These are phyloP conservation scores for Hibiscus trionum DNA, from an alignment of 345 rosid genomes.

Conservation along the genomic window DNA sequence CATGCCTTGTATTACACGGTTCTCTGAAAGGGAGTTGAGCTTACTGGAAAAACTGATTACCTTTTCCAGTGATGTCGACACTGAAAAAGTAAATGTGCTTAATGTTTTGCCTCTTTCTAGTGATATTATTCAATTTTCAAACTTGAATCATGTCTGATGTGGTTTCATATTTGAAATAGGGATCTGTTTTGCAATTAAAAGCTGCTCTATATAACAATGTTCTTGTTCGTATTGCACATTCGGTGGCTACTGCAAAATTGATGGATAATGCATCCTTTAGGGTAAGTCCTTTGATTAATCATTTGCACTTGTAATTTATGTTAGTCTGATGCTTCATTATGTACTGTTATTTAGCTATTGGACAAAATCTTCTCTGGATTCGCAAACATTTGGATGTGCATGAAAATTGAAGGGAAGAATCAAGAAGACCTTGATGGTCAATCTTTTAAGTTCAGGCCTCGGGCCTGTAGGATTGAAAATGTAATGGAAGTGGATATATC, in stretches of 20 bases:
- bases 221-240: constrained; percentile 56
- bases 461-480: constrained; percentile 61
- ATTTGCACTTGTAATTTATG: background rate
- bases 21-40: constrained; percentile 35
- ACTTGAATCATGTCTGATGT: constrained; percentile 2
- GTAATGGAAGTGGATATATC: constrained; percentile 72
- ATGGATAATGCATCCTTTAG: constrained; percentile 58
- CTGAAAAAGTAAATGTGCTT: constrained; percentile 36
- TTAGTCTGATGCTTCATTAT: constrained; percentile 19
- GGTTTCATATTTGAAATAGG: constrained; percentile 29
- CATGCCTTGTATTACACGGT: constrained; percentile 31
- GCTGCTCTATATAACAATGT: constrained; percentile 46
- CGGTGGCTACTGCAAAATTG: constrained; percentile 40
- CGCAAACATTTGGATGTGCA: constrained; percentile 66
- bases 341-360: constrained; percentile 43
- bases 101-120: background rate
- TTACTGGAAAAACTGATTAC: constrained; percentile 63
- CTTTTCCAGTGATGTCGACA: constrained; percentile 28
- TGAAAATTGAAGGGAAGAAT: constrained; percentile 57
- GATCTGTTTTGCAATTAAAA: constrained; percentile 45
- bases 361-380: constrained; percentile 54
- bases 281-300: constrained; percentile 32
- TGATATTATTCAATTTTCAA: background rate
- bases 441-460: constrained; percentile 65
- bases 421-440: constrained; percentile 54